Percentiles rank a stretch among this genome's conserved stretches.
These are phyloP conservation scores for Microbotryum silenes-acaulis DNA, from an alignment of 1,284 basidiomycete genomes.

Conservation along the genomic window DNA sequence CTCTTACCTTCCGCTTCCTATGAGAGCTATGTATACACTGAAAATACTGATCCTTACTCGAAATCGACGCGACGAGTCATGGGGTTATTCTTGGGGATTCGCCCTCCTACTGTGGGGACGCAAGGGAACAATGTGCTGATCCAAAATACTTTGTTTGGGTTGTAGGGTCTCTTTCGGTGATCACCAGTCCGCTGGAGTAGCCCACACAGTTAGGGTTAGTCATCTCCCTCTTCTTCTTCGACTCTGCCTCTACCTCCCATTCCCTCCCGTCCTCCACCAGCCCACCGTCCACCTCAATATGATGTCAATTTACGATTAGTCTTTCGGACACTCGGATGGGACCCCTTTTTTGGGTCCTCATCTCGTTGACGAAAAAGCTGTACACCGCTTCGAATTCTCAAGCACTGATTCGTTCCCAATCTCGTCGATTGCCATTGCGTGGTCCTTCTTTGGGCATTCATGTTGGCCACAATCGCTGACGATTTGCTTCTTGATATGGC, in stretches of 20 bases:
- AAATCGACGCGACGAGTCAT: neutral
- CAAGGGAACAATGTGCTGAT: neutral
- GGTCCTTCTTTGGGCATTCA: too few relatives aligned
- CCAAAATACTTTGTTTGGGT: neutral
- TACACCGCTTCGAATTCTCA: too few relatives aligned
- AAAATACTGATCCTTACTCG: constrained; percentile 21
- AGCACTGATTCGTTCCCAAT: too few relatives aligned
- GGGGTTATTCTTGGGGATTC: neutral
- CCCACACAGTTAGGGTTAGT: neutral
- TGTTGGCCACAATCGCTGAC: too few relatives aligned
- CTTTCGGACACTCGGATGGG: constrained; percentile 7
- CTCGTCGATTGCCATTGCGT: too few relatives aligned
- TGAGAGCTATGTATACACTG: constrained; percentile 21
- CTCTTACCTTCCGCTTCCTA: constrained; percentile 15
- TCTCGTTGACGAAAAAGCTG: too few relatives aligned
- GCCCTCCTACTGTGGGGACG: neutral
- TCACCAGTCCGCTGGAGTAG: neutral
- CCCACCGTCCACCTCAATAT: neutral
- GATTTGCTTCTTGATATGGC: too few relatives aligned
- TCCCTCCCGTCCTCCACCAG: neutral
- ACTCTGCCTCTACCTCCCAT: neutral
- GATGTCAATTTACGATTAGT: constrained; percentile 18
- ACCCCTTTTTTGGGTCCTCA: neutral
- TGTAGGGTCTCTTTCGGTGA: neutral
- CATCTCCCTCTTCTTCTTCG: neutral